These are phyloP conservation scores for Quercus wislizeni DNA, from an alignment of 306 rosid species.

Conservation along the genomic window DNA sequence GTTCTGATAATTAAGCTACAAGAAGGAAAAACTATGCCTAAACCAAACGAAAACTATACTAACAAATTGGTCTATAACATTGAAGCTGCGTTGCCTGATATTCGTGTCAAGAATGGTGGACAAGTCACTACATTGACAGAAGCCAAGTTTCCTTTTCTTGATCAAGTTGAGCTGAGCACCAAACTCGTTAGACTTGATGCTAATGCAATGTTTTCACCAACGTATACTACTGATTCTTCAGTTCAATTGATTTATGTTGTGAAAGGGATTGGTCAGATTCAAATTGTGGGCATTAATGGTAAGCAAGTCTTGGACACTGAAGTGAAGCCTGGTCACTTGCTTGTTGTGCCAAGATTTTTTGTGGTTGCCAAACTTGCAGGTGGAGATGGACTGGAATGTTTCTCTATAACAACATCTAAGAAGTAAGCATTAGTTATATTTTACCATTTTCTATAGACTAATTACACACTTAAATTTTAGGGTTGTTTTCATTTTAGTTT, in stretches of 20 bases:
- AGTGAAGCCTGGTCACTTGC: constrained; percentile 47
- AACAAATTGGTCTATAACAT: constrained; percentile 38
- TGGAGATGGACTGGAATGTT: constrained; percentile 42
- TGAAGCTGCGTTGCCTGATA: constrained; percentile 13
- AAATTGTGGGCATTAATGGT: constrained; percentile 47
- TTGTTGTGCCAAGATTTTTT: constrained; percentile 55
- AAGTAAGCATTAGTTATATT: constrained; percentile 23
- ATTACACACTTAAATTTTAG: no score
- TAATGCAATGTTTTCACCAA: constrained; percentile 37
- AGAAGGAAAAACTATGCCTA: constrained; percentile 27
- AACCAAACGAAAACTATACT: constrained; percentile 18
- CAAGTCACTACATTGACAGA: constrained; percentile 30
- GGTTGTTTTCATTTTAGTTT: no score
- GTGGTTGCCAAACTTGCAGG: constrained; percentile 50
- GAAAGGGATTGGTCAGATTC: constrained; percentile 45
- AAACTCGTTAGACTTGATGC: constrained; percentile 24
- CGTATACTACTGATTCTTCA: constrained; percentile 21
- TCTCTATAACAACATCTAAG: constrained; percentile 33
- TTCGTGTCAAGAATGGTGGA: constrained; percentile 23
- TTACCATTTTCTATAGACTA: no score
- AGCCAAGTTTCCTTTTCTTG: constrained; percentile 37
- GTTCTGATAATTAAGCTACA: constrained; percentile 30
- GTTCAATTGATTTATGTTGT: constrained; percentile 50
- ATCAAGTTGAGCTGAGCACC: constrained; percentile 28
- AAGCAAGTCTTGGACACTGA: constrained; percentile 33